Evolutionary conservation across 78 protist genomes (phyloP), one percentile per base, ranked within the genome.

Genomic region (Cavenderia fasciculata): DNA sequence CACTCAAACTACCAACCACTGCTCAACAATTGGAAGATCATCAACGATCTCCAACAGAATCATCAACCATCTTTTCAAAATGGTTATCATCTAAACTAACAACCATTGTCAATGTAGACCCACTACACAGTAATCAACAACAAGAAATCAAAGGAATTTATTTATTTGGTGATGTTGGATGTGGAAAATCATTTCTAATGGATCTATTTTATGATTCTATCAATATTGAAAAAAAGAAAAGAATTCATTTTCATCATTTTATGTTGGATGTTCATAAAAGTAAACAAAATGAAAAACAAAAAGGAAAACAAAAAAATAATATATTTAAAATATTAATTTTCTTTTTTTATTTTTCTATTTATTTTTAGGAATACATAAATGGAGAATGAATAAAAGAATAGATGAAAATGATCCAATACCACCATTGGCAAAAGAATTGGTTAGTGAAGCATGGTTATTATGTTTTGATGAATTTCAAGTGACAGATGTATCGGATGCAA

Each of bases 381-480:
- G 92, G 90, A 78, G 93, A 72, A 73, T 82, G 33, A 82, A 33
- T 4, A 77, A 73, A 21, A 34, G n/a, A 18, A 27, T 52, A 0
- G 61, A 79, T 56, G 79, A 66, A 19, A 47, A 33, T 40, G 97
- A 95, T 44, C 94, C 97, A 21, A 92, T 95, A 14, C 94, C 94
- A 25, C 95, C 95, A 12, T 63, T 92, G 3, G 94, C 96, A 14
- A 38, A 41, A 8, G 91, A 79, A 21, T 66, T 96, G 54, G 40
- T 46, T 2, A 1, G 6, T 1, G 79, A 90, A 31, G 76, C 95
- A 23, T 47, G 86, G 94, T 77, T 97, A 52, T 86, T 96, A 21
- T 97, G 99, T 68, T 97, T 97, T 43, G 99, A 97, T 61, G 99
- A 97, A 70, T 92, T 97, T 51, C 98, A 96, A 43, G 98, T 96